Evolutionary conservation across 164 flowering plant species (phyloP).

Genomic region (Aristolochia fimbriata): DNA sequence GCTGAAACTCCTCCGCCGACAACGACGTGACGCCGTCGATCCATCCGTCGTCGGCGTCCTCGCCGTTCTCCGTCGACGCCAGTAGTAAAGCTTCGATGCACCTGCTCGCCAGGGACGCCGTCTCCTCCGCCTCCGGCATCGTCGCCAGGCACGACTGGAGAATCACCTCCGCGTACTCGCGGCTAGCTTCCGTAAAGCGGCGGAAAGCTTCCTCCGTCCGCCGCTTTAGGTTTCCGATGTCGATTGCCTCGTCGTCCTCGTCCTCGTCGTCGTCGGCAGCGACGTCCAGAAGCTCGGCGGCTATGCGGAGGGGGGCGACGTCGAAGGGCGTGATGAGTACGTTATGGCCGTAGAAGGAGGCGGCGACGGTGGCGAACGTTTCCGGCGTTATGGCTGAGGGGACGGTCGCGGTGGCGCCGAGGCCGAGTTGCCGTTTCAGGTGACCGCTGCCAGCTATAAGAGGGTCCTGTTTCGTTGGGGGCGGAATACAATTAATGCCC

Average conservation of each 20-base stretch:
- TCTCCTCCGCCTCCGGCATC: slow-evolving; percentile 67
- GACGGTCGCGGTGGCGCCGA: slow-evolving; percentile 37
- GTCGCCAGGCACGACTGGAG: slow-evolving; percentile 40
- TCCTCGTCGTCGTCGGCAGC: slow-evolving; percentile 17
- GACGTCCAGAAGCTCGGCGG: slow-evolving; percentile 63
- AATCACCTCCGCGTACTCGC: slow-evolving; percentile 33
- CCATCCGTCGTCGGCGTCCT: slow-evolving; percentile 10
- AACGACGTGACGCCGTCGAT: slow-evolving; percentile 30
- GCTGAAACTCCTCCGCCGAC: slow-evolving; percentile 29
- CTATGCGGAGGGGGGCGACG: slow-evolving; percentile 45
- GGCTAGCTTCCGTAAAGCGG: slow-evolving; percentile 30
- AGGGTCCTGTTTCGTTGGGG: slow-evolving; percentile 33
- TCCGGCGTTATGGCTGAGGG: slow-evolving; percentile 58
- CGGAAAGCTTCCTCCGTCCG: slow-evolving; percentile 51
- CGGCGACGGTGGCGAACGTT: slow-evolving; percentile 43
- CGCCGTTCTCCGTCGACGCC: slow-evolving; percentile 5
- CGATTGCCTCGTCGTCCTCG: slow-evolving; percentile 13
- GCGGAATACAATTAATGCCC: slow-evolving; percentile 9
- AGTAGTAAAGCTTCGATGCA: slow-evolving; percentile 40
- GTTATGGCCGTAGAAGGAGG: slow-evolving; percentile 48
- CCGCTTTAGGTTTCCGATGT: slow-evolving; percentile 24
- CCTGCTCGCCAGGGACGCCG: slow-evolving; percentile 42
- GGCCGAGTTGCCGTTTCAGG: slow-evolving; percentile 38
- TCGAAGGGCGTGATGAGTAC: slow-evolving; percentile 55
- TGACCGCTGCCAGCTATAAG: slow-evolving; percentile 40